Percentiles rank a stretch among this genome's conserved stretches.
These are phyloP conservation scores for Mycena metata DNA, from an alignment of 768 basidiomycete genomes.

Conservation along the genomic window DNA sequence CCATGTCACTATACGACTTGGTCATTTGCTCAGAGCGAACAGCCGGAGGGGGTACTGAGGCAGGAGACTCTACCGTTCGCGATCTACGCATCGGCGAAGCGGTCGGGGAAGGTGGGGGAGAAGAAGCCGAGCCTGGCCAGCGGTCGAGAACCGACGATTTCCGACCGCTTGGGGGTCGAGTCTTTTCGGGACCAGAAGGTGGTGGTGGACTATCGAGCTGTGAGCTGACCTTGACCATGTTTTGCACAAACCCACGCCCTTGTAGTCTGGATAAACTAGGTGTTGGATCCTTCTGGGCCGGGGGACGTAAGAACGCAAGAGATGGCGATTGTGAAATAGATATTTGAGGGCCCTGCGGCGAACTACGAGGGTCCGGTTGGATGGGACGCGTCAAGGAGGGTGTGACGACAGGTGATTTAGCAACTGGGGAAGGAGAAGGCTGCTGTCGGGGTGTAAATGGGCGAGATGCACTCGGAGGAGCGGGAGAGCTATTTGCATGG, in stretches of 20 bases:
- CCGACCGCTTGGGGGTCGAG: constrained; percentile 49
- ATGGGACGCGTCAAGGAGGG: constrained; percentile 67
- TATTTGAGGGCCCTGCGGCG: constrained; percentile 58
- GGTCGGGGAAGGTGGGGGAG: constrained; percentile 52
- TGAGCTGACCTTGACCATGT: constrained; percentile 79
- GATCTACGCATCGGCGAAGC: constrained; percentile 38
- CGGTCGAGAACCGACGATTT: constrained; percentile 77
- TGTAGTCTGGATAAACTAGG: constrained; percentile 87
- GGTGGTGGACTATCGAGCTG: constrained; percentile 58
- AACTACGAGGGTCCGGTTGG: constrained; percentile 62
- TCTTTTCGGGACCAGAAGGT: constrained; percentile 50
- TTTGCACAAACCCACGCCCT: constrained; percentile 90
- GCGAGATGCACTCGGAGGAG: constrained; percentile 11
- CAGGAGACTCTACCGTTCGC: constrained; percentile 42
- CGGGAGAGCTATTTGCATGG: constrained; percentile 10
- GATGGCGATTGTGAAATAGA: constrained; percentile 61
- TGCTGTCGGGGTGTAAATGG: constrained; percentile 13
- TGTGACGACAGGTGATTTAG: constrained; percentile 44
- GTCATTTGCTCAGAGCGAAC: constrained; percentile 15
- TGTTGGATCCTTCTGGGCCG: constrained; percentile 76
- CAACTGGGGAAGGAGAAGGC: constrained; percentile 21
- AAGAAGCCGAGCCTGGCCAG: constrained; percentile 62
- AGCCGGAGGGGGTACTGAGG: constrained; percentile 26
- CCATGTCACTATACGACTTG: constrained; percentile 36
- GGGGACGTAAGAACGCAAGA: constrained; percentile 70